Conservation (phyloP, 2,329 filamentous ascomycete species). For the Scytalidium sp. region DNA sequence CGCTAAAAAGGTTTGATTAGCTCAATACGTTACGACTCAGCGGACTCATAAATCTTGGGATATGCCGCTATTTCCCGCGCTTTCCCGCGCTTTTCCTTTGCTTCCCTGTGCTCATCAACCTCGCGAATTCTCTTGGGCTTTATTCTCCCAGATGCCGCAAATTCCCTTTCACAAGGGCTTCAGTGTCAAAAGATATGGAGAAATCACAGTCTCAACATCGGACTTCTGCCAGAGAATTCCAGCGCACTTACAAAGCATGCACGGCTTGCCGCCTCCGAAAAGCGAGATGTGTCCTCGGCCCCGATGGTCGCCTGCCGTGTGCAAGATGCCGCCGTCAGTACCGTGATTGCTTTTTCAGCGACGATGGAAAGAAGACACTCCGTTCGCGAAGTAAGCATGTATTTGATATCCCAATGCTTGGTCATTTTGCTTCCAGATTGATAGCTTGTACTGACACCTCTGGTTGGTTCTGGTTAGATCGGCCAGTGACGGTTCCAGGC, state of each 20-base stretch:
- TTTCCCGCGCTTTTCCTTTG: too few relatives aligned
- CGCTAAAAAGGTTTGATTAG: neutral
- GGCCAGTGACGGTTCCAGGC: too few relatives aligned
- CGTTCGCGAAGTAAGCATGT: neutral
- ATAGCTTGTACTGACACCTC: too few relatives aligned
- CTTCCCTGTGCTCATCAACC: too few relatives aligned
- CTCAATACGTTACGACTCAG: neutral
- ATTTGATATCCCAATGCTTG: neutral
- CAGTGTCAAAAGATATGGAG: neutral
- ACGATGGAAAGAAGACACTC: neutral
- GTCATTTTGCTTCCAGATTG: neutral
- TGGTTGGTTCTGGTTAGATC: too few relatives aligned
- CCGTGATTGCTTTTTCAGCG: constrained; percentile 42
- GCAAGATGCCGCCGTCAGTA: constrained; percentile 47
- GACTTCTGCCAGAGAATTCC: constrained; percentile 30
- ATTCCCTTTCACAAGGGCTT: neutral
- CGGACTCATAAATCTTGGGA: too few relatives aligned
- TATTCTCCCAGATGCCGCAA: neutral
- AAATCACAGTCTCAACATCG: neutral
- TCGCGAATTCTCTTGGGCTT: neutral
- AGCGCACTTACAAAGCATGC: constrained; percentile 53
- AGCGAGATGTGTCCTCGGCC: constrained; percentile 47
- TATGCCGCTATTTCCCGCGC: neutral
- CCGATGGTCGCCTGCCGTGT: constrained; percentile 40
- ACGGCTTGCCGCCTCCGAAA: constrained; percentile 49